These are phyloP conservation scores for Uronychia binucleata DNA, from an alignment of 73 alveolate genomes.

Conservation along the genomic window DNA sequence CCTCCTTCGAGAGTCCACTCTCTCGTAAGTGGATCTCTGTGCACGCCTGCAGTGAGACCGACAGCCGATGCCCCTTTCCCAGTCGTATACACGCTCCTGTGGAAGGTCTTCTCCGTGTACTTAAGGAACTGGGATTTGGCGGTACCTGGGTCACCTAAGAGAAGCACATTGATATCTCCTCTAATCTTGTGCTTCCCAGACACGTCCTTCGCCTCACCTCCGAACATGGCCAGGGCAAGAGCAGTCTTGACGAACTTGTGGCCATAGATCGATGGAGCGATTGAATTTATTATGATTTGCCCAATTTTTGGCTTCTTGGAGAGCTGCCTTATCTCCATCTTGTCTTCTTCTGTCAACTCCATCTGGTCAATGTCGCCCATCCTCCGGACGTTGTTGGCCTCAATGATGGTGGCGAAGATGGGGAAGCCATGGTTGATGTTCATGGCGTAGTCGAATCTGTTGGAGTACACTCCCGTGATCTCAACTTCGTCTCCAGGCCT, in stretches of 20 bases:
- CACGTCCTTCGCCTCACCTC: constrained; percentile 98
- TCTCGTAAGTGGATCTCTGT: constrained; percentile 94
- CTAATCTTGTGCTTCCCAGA: constrained; percentile 99
- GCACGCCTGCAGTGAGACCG: constrained; percentile 99
- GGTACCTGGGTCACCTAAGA: constrained; percentile 99
- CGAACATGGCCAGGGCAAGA: constrained; percentile 94
- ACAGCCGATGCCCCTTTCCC: constrained; percentile 99
- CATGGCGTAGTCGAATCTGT: constrained; percentile 93
- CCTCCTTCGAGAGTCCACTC: constrained; percentile 99
- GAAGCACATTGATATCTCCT: constrained; percentile 99
- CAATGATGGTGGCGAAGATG: constrained; percentile 92
- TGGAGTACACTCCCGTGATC: constrained; percentile 92
- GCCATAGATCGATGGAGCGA: constrained; percentile 99
- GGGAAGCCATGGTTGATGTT: constrained; percentile 98
- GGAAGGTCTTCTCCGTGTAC: constrained; percentile 97
- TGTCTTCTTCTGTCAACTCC: constrained; percentile 94
- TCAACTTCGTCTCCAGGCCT: constrained; percentile 99
- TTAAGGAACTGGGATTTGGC: constrained; percentile 99
- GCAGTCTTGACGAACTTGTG: constrained; percentile 97
- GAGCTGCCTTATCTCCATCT: constrained; percentile 84
- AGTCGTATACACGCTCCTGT: constrained; percentile 95
- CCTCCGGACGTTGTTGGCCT: constrained; percentile 94
- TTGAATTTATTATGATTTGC: constrained; percentile 82
- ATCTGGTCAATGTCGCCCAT: constrained; percentile 86
- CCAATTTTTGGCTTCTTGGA: constrained; percentile 93